A percentile compares a stretch with the other conserved stretches of the same genome.
Evolutionary conservation across 2,329 filamentous ascomycete species (phyloP).

Genomic region (Paecilomyces niveus): DNA sequence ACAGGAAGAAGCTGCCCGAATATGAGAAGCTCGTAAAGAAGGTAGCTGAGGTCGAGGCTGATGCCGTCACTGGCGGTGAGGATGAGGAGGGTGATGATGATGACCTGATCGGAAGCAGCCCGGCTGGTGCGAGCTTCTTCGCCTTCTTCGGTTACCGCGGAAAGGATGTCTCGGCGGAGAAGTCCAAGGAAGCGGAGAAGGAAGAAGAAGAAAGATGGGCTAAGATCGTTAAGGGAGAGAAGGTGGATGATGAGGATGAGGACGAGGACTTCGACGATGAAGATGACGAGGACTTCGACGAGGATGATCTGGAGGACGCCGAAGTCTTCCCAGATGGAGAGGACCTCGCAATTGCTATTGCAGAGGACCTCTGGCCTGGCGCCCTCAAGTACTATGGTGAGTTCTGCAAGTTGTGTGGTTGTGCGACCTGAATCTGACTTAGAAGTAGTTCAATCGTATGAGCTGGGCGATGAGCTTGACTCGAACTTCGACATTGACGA

Average conservation of each 20-base stretch:
- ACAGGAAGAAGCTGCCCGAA: conserved; percentile 45
- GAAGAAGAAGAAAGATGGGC: conserved; percentile 54
- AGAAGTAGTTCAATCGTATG: conserved; percentile 59
- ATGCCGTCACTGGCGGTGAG: conserved; percentile 20
- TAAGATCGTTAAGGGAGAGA: conserved; percentile 44
- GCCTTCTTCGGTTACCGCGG: conserved; percentile 78
- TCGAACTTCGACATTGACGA: conserved; percentile 64
- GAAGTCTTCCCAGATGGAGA: conserved; percentile 89
- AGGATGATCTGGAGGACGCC: conserved; percentile 57
- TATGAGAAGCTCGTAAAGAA: conserved; percentile 49
- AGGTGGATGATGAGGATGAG: conserved; percentile 38
- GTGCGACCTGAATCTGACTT: conserved; percentile 27
- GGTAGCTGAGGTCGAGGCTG: conserved; percentile 34
- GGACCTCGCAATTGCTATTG: conserved; percentile 69
- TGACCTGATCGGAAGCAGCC: conserved; percentile 39
- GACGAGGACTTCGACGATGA: conserved; percentile 40
- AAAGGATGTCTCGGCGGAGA: conserved; percentile 62
- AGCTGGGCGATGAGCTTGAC: conserved; percentile 52
- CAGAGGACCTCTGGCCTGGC: conserved; percentile 82
- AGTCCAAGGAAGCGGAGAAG: conserved; percentile 57
- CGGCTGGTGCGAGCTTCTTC: conserved; percentile 73
- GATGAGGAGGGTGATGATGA: conserved; percentile 33
- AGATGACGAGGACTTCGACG: conserved; percentile 51
- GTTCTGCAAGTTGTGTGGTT: conserved; percentile 28
- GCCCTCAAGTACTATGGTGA: conserved; percentile 88